Conservation (phyloP, 768 basidiomycete species). For the Hericium erinaceus region DNA sequence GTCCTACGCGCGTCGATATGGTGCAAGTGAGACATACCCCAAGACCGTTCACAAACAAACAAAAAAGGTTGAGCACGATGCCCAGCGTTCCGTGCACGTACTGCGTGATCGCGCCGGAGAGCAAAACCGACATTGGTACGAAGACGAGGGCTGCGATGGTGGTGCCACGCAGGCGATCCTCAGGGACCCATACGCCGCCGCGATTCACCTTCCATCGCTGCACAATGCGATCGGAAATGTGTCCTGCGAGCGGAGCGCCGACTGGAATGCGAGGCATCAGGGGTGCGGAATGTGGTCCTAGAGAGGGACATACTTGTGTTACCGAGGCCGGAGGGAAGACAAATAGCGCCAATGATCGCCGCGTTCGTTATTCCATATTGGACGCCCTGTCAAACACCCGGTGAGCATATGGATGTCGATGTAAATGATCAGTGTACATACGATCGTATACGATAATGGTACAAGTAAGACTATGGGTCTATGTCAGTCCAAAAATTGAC, state of each 20-base stretch:
- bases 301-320: constrained; percentile 37
- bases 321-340: constrained; percentile 51
- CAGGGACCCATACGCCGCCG: constrained; percentile 53
- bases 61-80: constrained; percentile 39
- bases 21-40: constrained; percentile 35
- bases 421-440: constrained; percentile 20
- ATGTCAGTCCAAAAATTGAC: no score
- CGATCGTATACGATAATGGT: constrained; percentile 60
- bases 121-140: constrained; percentile 42
- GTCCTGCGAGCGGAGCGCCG: constrained; percentile 51
- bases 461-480: constrained; percentile 32
- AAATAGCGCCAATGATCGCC: constrained; percentile 49
- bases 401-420: no score
- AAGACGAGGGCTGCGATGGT: constrained; percentile 37
- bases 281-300: background rate
- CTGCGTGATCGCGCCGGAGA: constrained; percentile 39
- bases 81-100: constrained; percentile 43
- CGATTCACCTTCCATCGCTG: constrained; percentile 38
- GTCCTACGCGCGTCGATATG: background rate
- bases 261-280: constrained; percentile 25
- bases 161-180: constrained; percentile 54
- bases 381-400: constrained; percentile 33
- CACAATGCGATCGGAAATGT: constrained; percentile 47
- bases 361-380: constrained; percentile 48
- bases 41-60: constrained; percentile 53